Conservation (phyloP, 2,329 filamentous ascomycete genomes). For the Colletotrichum sp. region DNA sequence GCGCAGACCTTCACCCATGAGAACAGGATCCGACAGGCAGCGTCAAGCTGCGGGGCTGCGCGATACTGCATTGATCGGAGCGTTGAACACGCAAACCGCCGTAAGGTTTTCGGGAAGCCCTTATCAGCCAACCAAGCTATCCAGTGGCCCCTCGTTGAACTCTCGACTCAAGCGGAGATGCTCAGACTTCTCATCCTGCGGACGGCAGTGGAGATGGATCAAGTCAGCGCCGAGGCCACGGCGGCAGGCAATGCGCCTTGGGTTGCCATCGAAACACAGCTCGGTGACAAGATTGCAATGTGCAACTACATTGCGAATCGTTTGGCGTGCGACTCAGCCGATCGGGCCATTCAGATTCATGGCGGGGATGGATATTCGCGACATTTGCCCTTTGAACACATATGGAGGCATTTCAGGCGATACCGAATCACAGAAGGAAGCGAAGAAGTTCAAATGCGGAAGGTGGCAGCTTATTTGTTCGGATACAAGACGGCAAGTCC, state of each 20-base stretch:
- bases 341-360: not conserved
- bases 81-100: not conserved
- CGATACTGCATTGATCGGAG: not conserved
- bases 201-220: not conserved
- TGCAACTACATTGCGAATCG: not conserved
- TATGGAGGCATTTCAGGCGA: not conserved
- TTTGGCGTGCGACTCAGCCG: not conserved
- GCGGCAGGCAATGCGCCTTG: not conserved
- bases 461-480: not conserved
- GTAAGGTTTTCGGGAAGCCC: not conserved
- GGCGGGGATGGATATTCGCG: not conserved
- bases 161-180: not conserved
- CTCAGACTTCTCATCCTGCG: not conserved
- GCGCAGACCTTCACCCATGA: not conserved
- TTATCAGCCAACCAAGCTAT: not conserved
- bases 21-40: not conserved
- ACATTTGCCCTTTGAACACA: not conserved
- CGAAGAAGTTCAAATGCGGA: not conserved
- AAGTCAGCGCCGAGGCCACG: not conserved
- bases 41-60: not conserved
- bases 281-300: not conserved
- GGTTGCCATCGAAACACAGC: not conserved
- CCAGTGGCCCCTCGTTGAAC: not conserved
- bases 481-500: not conserved
- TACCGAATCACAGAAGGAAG: not conserved